Evolutionary conservation across 441 rosid genomes (phyloP).

Genomic region (Gossypium trilobum): DNA sequence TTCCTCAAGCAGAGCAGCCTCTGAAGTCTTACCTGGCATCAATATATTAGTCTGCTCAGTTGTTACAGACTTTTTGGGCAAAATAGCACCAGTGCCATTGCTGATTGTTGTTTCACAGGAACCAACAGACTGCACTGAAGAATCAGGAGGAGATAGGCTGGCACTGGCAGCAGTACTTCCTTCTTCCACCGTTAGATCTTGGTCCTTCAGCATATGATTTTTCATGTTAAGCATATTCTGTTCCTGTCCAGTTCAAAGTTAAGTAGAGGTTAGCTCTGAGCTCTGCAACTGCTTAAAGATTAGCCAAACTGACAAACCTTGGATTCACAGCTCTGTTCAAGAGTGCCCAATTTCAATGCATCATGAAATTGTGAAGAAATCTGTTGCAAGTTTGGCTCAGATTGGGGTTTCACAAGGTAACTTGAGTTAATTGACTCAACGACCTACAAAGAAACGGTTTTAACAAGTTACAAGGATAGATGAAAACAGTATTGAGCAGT

Average conservation of each 20-base stretch:
- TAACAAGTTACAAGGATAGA: not conserved
- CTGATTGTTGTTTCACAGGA: slow-evolving; percentile 22
- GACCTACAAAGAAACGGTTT: slow-evolving; percentile 34
- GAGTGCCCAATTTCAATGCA: slow-evolving; percentile 32
- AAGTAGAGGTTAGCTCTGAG: not conserved
- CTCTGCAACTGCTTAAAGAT: not conserved
- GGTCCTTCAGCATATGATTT: slow-evolving; percentile 32
- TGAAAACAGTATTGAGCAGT: not conserved
- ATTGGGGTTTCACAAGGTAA: slow-evolving; percentile 31
- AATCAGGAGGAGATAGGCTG: slow-evolving; percentile 17
- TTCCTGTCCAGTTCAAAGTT: slow-evolving; percentile 36
- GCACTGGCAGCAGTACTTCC: slow-evolving; percentile 28
- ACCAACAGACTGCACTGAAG: slow-evolving; percentile 28
- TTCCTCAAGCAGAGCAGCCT: slow-evolving; percentile 66
- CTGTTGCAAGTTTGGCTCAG: slow-evolving; percentile 48
- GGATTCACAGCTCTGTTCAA: slow-evolving; percentile 30
- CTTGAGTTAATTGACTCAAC: slow-evolving; percentile 42
- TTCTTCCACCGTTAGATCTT: slow-evolving; percentile 31
- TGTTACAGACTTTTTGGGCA: slow-evolving; percentile 41
- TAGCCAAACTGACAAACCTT: slow-evolving; percentile 31
- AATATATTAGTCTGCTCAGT: slow-evolving; percentile 25
- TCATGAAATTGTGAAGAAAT: slow-evolving; percentile 53
- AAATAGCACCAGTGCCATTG: slow-evolving; percentile 26
- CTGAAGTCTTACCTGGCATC: slow-evolving; percentile 32
- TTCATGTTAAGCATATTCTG: slow-evolving; percentile 28